A percentile compares a stretch with the other conserved stretches of the same genome.
These are phyloP conservation scores for Bolboschoenoplectus hybrid DNA, from an alignment of 202 grass and related monocot genomes.

Conservation along the genomic window DNA sequence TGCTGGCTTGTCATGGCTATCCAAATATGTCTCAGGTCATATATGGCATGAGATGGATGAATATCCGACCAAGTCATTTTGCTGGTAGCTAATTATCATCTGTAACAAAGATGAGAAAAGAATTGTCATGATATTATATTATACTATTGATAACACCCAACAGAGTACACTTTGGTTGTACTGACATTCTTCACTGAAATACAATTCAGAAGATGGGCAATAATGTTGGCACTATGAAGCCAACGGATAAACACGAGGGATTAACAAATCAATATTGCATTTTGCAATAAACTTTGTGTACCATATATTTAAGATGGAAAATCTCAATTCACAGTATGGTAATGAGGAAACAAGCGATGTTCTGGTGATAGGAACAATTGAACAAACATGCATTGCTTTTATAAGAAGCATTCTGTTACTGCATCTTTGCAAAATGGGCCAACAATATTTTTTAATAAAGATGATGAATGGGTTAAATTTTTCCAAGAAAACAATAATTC, in stretches of 20 bases:
- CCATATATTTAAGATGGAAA: not conserved
- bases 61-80: slow-evolving; percentile 27
- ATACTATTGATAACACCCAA: not conserved
- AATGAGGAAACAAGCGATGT: not conserved
- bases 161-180: not conserved
- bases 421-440: not conserved
- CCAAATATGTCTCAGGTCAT: slow-evolving; percentile 25
- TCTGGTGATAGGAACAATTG: not conserved
- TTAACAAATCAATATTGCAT: not conserved
- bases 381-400: not conserved
- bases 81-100: slow-evolving; percentile 27
- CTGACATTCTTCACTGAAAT: not conserved
- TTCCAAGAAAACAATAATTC: not conserved
- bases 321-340: not conserved
- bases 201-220: not conserved
- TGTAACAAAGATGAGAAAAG: not conserved
- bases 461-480: not conserved
- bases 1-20: slow-evolving; percentile 7
- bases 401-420: not conserved
- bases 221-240: not conserved
- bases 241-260: not conserved
- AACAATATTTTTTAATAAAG: not conserved
- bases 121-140: not conserved
- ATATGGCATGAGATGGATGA: slow-evolving; percentile 10
- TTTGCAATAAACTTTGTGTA: not conserved